phyloP scores from a whole-genome alignment of 163 green algal genomes.

The Prototheca cutis region DNA sequence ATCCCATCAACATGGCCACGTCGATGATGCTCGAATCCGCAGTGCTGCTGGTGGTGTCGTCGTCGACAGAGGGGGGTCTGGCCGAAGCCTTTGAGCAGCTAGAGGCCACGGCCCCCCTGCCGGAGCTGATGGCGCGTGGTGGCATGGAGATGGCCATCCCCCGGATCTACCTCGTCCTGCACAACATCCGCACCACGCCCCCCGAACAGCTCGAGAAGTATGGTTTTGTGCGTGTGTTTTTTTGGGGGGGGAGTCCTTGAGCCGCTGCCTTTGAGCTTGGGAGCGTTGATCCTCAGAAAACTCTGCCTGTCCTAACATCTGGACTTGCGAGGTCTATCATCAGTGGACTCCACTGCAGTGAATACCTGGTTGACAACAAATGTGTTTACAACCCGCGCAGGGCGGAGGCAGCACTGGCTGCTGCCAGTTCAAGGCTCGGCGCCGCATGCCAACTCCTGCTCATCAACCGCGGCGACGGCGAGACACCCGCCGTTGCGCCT shows the following conservation, averaged over 20 bases:
- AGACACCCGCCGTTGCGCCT: constrained; percentile 20
- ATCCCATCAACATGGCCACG: no score
- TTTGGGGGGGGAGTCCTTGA: neutral
- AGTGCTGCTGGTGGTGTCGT: constrained; percentile 49
- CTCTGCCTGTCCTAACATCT: no score
- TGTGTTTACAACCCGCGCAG: no score
- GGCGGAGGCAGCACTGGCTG: constrained; percentile 18
- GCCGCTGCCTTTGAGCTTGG: neutral
- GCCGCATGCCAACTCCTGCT: constrained; percentile 43
- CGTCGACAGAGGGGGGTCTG: constrained; percentile 11
- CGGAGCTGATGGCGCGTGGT: constrained; percentile 38
- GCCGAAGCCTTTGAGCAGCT: constrained; percentile 30
- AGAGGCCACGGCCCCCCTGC: constrained; percentile 14
- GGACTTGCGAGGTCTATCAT: no score
- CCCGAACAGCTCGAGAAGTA: constrained; percentile 1
- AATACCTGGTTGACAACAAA: no score
- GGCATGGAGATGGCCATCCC: constrained; percentile 46
- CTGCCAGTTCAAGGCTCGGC: constrained; percentile 34
- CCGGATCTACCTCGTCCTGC: constrained; percentile 74
- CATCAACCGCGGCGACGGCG: constrained; percentile 42
- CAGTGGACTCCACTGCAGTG: no score
- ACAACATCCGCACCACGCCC: constrained; percentile 36
- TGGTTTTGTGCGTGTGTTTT: neutral
- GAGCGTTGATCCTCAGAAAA: neutral
- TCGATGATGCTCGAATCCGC: no score